Conservation (phyloP, 176 grass and related monocot species). For the Oryza coarctata region DNA sequence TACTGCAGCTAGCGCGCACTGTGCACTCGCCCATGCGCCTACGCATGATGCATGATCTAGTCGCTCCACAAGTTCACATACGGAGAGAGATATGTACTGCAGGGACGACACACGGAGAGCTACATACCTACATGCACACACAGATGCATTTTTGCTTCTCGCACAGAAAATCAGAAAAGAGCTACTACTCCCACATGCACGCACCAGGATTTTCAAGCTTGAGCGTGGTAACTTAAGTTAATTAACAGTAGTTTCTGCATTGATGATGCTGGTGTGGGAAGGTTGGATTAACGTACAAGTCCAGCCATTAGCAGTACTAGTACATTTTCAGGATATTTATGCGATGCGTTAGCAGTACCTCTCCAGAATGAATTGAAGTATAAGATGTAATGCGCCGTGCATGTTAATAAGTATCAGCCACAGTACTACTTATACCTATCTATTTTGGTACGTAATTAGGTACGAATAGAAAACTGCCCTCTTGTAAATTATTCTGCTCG, state of each 20-base stretch:
- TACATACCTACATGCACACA: not conserved
- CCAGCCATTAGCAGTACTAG: not conserved
- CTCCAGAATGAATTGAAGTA: not conserved
- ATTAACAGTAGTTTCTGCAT: not conserved
- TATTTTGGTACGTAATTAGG: not conserved
- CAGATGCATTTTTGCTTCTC: not conserved
- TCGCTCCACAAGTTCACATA: not conserved
- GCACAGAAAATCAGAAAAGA: not conserved
- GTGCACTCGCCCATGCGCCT: constrained; percentile 32
- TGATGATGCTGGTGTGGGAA: constrained; percentile 7
- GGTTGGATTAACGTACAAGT: constrained; percentile 42
- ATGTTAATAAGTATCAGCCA: not conserved
- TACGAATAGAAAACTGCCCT: not conserved
- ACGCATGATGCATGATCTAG: constrained; percentile 31
- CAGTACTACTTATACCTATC: not conserved
- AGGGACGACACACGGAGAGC: too few relatives aligned
- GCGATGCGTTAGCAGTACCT: not conserved
- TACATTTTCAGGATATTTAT: constrained; percentile 9
- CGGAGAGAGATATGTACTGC: too few relatives aligned
- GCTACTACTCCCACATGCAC: not conserved
- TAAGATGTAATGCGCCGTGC: constrained; percentile 1
- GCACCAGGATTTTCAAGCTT: not conserved
- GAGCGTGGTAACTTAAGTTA: not conserved
- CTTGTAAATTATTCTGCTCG: not conserved
- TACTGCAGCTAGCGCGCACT: constrained; percentile 29